These are phyloP conservation scores for Quercus alba DNA, from an alignment of 306 rosid genomes.

Conservation along the genomic window DNA sequence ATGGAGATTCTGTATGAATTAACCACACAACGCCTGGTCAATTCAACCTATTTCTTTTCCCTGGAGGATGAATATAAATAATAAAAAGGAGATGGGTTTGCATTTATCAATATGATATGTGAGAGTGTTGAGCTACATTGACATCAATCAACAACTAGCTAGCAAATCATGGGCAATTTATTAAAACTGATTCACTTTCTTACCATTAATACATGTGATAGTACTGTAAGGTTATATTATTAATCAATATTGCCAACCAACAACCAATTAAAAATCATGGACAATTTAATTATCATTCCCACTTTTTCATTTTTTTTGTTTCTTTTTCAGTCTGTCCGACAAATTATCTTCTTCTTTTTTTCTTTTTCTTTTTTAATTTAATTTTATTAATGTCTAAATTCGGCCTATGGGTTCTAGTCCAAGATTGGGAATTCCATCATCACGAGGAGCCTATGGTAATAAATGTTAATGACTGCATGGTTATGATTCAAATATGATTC, in stretches of 20 bases:
- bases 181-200: too few relatives aligned
- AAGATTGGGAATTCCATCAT: background rate
- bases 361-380: too few relatives aligned
- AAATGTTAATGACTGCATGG: background rate
- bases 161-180: too few relatives aligned
- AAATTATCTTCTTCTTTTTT: background rate
- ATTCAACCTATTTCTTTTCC: background rate
- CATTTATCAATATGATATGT: background rate
- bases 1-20: background rate
- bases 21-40: background rate
- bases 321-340: background rate
- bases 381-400: background rate
- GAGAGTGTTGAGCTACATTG: background rate
- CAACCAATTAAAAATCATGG: background rate
- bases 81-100: background rate
- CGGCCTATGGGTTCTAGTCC: background rate
- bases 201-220: too few relatives aligned
- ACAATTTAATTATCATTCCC: background rate
- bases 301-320: background rate
- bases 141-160: too few relatives aligned
- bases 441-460: background rate
- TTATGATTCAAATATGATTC: background rate
- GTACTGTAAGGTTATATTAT: background rate
- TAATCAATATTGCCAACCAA: background rate
- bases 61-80: background rate